Base-by-base conservation (phyloP, 768 basidiomycete species). In the Scleroderma bovista region DNA sequence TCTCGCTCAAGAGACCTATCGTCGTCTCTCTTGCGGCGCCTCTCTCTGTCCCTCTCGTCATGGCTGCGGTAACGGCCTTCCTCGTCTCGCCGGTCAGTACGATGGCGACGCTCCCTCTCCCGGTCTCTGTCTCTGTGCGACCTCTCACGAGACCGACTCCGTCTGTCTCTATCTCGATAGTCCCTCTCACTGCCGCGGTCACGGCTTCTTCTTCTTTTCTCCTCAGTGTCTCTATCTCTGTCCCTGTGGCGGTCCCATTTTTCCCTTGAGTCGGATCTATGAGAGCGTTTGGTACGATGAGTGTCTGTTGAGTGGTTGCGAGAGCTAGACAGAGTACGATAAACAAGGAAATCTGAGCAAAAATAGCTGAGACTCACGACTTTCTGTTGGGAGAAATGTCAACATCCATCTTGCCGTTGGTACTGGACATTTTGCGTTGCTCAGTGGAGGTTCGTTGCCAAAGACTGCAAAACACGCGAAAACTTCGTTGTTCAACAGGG, bases 301-400 rank as follows among this genome's bases (percentile, higher is more conserved):
- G 87, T 90, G 63, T 88, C 87, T 33, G 82, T 81, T 3, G 88
- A 88, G 64, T 81, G 79, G 62, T 84, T 84, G 58, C 86, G 82
- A 53, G 83, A 84, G 49, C 83, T 83, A 51, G 15, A 33, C 13
- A 42, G 23, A 50, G 54, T 43, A 32, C 40, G 26, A 48, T 50
- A 46, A 52, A 57, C 2, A 55, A 45, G 9, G 29, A 42, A 51
- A 10, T 36, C 33, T 23, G 20, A 10, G 22, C 8, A 17, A 6
- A 48, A 2, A 16, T 38, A 32, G 44, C 40, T 42, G 40, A 39
- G 22, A 75, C 82, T 50, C 59, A 86, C 83, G 81, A 83, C 60
- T 77, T 81, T 57, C 72, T 76, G 57, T 75, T 73, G 39, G 81
- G 80, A 37, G 80, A 77, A 57, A 68, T 72, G 57, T 86, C 86